A percentile compares a stretch with the other conserved stretches of the same genome.
Conservation (phyloP, 768 basidiomycete genomes). For the Boletus sp. region DNA sequence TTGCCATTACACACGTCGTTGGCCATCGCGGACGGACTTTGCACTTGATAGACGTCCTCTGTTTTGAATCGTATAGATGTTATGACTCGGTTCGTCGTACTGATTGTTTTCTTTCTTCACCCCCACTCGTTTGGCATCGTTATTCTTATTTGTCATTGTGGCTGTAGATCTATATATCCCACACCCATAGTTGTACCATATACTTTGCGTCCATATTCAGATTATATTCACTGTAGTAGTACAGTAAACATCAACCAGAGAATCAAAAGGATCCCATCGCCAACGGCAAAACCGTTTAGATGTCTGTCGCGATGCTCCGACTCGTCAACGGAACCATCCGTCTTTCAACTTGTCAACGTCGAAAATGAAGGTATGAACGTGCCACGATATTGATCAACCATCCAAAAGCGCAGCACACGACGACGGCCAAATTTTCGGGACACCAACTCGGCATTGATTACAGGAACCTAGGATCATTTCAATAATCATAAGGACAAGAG, state of each 20-base stretch:
- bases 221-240: constrained; percentile 5
- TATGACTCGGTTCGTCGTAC: background rate
- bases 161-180: constrained; percentile 19
- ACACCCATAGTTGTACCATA: constrained; percentile 7
- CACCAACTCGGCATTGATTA: constrained; percentile 1
- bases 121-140: constrained; percentile 9
- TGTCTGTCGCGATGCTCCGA: background rate
- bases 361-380: too few relatives aligned
- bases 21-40: constrained; percentile 8
- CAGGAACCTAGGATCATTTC: constrained; percentile 4
- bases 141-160: constrained; percentile 14
- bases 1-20: constrained; percentile 8
- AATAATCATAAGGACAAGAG: constrained; percentile 17
- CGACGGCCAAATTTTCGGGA: background rate
- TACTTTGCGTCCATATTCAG: constrained; percentile 8
- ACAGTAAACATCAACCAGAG: background rate
- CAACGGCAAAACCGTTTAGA: background rate
- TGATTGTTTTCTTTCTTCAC: background rate
- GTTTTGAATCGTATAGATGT: constrained; percentile 1
- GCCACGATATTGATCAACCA: background rate
- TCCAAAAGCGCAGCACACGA: background rate
- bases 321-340: background rate
- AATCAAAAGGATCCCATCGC: background rate
- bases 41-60: constrained; percentile 10
- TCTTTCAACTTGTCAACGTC: background rate